Evolutionary conservation across 2,329 filamentous ascomycete genomes (phyloP).

Genomic region (Mariannaea elegans): DNA sequence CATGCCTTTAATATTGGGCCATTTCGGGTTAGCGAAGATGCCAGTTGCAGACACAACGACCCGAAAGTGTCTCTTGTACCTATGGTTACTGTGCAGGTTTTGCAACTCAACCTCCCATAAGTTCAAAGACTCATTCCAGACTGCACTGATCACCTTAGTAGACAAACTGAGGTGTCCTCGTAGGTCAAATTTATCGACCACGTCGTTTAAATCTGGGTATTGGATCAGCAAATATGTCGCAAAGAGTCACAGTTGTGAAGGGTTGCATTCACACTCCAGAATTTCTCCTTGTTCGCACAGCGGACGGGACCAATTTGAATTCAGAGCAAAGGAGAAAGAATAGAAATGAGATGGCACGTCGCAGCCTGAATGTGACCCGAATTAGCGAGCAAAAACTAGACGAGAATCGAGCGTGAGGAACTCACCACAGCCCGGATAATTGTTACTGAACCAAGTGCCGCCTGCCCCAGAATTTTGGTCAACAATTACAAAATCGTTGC

Average conservation of each 20-base stretch:
- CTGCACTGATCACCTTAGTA: background rate
- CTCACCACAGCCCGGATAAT: constrained; percentile 5
- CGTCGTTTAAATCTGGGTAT: constrained; percentile 8
- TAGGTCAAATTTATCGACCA: background rate
- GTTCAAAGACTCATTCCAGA: background rate
- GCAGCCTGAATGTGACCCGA: too few species aligned
- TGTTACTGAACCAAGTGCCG: constrained; percentile 2
- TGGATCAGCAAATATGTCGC: too few species aligned
- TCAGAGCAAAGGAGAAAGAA: constrained; percentile 3
- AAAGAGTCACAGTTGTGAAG: too few species aligned
- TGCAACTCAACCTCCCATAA: background rate
- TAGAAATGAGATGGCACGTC: constrained; percentile 4
- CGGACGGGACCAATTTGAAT: constrained; percentile 1
- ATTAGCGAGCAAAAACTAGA: too few species aligned
- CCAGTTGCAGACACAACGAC: constrained; percentile 1
- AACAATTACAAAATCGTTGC: background rate
- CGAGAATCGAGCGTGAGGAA: too few species aligned
- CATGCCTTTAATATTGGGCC: background rate
- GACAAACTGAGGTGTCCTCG: background rate
- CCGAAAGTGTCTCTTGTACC: background rate
- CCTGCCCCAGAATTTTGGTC: background rate
- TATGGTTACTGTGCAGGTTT: background rate
- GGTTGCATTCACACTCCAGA: too few species aligned
- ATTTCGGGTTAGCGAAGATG: background rate
- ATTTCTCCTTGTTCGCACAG: constrained; percentile 1